A percentile compares a stretch with the other conserved stretches of the same genome.
Evolutionary conservation across 2,329 filamentous ascomycete species (phyloP).

Genomic region (Sporothrix inflata): DNA sequence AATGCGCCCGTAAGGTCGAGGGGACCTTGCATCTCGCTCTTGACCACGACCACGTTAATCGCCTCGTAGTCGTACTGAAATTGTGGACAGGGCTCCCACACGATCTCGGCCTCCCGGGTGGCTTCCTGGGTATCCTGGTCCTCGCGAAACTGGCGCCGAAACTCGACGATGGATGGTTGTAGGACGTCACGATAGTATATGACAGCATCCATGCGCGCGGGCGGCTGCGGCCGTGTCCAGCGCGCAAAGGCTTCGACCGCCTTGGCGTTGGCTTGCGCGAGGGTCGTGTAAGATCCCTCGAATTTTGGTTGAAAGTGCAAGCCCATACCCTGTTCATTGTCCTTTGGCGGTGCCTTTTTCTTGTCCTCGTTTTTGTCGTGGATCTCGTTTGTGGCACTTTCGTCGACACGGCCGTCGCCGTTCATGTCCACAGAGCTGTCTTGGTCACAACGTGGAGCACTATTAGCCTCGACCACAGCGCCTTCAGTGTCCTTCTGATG

Average conservation of each 20-base stretch:
- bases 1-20: conserved; percentile 32
- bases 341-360: neutral
- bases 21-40: conserved; percentile 36
- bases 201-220: conserved; percentile 25
- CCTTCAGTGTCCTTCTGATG: neutral
- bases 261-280: conserved; percentile 25
- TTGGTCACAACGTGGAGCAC: no score
- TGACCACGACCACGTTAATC: conserved; percentile 42
- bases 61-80: conserved; percentile 41
- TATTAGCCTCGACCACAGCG: neutral
- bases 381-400: neutral
- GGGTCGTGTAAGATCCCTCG: conserved; percentile 31
- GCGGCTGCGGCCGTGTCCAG: conserved; percentile 24
- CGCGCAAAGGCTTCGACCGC: conserved; percentile 26
- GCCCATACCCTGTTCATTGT: neutral
- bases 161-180: conserved; percentile 12
- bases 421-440: neutral
- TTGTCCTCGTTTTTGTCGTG: neutral
- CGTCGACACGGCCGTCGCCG: neutral
- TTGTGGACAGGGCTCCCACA: conserved; percentile 30
- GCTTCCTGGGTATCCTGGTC: neutral
- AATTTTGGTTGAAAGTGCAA: conserved; percentile 14
- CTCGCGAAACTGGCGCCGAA: neutral
- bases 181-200: conserved; percentile 27
- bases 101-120: conserved; percentile 16